Evolutionary conservation across 306 rosid species (phyloP), one percentile per base, ranked within the genome.

Genomic region (Prunus campanulata): DNA sequence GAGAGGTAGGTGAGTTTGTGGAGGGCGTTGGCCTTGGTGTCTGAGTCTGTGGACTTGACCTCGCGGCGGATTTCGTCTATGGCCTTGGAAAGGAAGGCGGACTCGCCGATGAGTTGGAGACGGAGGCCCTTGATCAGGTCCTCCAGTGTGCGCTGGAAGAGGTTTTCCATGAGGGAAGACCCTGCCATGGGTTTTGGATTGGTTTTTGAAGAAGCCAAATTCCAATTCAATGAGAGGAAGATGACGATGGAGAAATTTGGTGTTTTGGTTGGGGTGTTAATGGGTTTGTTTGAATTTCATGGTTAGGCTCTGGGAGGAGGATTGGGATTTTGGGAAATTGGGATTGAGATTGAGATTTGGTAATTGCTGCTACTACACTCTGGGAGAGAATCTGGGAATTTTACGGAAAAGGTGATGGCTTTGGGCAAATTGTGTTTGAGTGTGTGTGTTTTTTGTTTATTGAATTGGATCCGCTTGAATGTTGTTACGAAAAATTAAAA

Each of bases 51-150:
- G 56, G 96, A 88, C 80, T 89, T 95, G 87, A 89, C 84, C 87
- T 95, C 98, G 61, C 91, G 95, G 68, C 92, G 97, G 71, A 95
- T 95, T 77, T 95, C 98, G 14, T 92, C 98, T 52, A 85, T 72
- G 74, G 93, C 88, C 52, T 90, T 92, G 2, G 97, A 84, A 74
- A 95, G 85, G 81, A 85, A 85, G 44, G 92, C 70, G 5, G 92
- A 79, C 78, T 92, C 97, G 44, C 86, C 89, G 44, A 88, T 70
- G 47, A 88, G 85, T 12, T 88, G 90, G 29, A 86, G 93, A 68
- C 97, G 95, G 78, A 90, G 79, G 55, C 88, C 87, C 71, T 92
- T 92, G 81, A 95, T 87, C 5, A 95, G 88, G 90, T 92, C 98
- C 8, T 95, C 97, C 54, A 92, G 78, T 5, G 84, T 88, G 25